phyloP scores from a whole-genome alignment of 164 flowering plant genomes.

The Buxus sempervirens region DNA sequence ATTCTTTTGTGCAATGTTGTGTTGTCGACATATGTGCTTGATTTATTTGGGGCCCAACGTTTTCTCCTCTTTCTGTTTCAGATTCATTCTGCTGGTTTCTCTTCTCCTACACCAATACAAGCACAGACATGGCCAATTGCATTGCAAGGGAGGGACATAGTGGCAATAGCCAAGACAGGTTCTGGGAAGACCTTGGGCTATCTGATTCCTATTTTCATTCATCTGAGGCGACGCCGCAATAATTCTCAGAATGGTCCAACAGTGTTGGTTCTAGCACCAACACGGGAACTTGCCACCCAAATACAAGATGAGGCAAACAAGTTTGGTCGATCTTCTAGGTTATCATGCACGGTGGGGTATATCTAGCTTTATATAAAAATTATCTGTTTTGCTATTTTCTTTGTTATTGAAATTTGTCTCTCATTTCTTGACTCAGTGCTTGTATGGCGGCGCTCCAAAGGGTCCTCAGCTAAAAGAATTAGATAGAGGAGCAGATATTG shows the following conservation, averaged over 20 bases:
- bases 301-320: conserved; percentile 85
- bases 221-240: conserved; percentile 55
- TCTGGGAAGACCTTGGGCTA: conserved; percentile 96
- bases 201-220: conserved; percentile 79
- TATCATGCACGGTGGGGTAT: conserved; percentile 69
- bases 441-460: conserved; percentile 95
- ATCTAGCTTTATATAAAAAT: not conserved
- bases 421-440: conserved; percentile 46
- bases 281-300: conserved; percentile 93
- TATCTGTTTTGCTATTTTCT: not conserved
- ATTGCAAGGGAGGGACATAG: conserved; percentile 68
- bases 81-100: conserved; percentile 78
- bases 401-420: not conserved
- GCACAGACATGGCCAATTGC: conserved; percentile 99
- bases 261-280: conserved; percentile 84
- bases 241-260: conserved; percentile 79
- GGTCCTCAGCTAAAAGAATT: conserved; percentile 74
- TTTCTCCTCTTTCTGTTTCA: conserved; percentile 28
- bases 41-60: conserved; percentile 2
- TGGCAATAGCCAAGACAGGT: conserved; percentile 93
- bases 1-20: conserved; percentile 2
- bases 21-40: not conserved
- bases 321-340: conserved; percentile 80
- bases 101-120: conserved; percentile 91
- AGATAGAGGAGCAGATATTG: conserved; percentile 85